phyloP scores from a whole-genome alignment of 139 green algal genomes.

The Chlorella ohadii region DNA sequence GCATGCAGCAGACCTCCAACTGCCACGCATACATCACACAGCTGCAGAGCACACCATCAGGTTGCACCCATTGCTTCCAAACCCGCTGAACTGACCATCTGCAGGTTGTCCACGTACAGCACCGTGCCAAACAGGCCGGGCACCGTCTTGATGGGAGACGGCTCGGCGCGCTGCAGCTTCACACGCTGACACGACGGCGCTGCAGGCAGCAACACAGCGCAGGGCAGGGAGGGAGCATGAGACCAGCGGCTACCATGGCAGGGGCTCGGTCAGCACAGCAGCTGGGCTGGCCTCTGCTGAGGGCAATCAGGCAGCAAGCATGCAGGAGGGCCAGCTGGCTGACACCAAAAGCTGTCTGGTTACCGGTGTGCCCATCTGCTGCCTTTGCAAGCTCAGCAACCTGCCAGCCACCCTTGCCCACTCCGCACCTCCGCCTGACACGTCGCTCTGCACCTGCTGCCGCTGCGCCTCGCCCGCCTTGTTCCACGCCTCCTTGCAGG shows the following conservation, averaged over 20 bases:
- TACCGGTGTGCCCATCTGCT: too few relatives aligned
- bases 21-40: background rate
- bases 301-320: background rate
- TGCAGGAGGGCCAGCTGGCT: background rate
- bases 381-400: too few relatives aligned
- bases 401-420: too few relatives aligned
- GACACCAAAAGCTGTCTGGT: too few relatives aligned
- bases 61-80: too few relatives aligned
- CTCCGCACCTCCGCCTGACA: background rate
- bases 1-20: too few relatives aligned
- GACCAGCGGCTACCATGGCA: too few relatives aligned
- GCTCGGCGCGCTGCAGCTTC: conserved; percentile 62
- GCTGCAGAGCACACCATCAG: too few relatives aligned
- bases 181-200: conserved; percentile 2
- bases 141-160: conserved; percentile 42
- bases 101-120: conserved; percentile 64
- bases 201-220: too few relatives aligned
- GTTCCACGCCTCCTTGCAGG: conserved; percentile 58
- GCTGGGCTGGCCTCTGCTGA: background rate
- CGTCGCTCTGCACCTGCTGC: background rate
- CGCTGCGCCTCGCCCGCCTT: background rate
- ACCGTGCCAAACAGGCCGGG: conserved; percentile 55
- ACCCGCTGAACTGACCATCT: conserved; percentile 4
- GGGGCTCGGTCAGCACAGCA: too few relatives aligned
- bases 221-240: too few relatives aligned